These are phyloP conservation scores for Plasmopara muralis DNA, from an alignment of 352 stramenopile genomes.

Conservation along the genomic window DNA sequence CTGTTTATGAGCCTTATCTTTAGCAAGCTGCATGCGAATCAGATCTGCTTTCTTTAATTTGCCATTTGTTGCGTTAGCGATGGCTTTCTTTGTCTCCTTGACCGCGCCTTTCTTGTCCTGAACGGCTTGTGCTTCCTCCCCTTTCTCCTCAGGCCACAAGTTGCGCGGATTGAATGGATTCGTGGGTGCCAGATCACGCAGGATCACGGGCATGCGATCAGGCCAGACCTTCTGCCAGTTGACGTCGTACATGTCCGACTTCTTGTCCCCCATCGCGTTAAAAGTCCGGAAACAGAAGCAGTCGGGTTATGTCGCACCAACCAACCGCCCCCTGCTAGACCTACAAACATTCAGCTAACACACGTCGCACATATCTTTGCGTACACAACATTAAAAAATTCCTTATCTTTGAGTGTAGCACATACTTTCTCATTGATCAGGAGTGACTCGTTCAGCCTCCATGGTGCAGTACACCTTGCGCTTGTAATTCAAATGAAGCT, in stretches of 20 bases:
- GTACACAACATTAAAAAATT: slow-evolving; percentile 5
- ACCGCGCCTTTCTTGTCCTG: slow-evolving; percentile 17
- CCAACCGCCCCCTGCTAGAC: slow-evolving; percentile 6
- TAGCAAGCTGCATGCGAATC: slow-evolving; percentile 81
- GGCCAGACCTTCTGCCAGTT: slow-evolving; percentile 88
- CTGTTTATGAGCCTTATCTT: slow-evolving; percentile 85
- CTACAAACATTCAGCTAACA: slow-evolving; percentile 14
- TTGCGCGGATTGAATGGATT: slow-evolving; percentile 86
- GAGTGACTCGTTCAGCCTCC: not conserved
- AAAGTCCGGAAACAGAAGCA: slow-evolving; percentile 1
- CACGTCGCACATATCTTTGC: slow-evolving; percentile 23
- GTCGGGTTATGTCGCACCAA: slow-evolving; percentile 15
- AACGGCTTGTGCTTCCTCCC: slow-evolving; percentile 26
- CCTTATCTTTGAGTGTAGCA: not conserved
- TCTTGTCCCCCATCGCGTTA: slow-evolving; percentile 46
- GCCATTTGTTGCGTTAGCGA: slow-evolving; percentile 11
- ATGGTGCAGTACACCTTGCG: slow-evolving; percentile 6
- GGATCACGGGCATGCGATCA: slow-evolving; percentile 83
- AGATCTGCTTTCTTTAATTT: slow-evolving; percentile 85
- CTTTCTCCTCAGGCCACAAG: slow-evolving; percentile 76
- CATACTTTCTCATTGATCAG: not conserved
- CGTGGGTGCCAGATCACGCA: slow-evolving; percentile 73
- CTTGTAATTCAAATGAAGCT: no score
- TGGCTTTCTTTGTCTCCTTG: slow-evolving; percentile 42
- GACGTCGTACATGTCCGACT: slow-evolving; percentile 78